Evolutionary conservation across 768 basidiomycete species (phyloP).

Genomic region (Mycena kentingensis): DNA sequence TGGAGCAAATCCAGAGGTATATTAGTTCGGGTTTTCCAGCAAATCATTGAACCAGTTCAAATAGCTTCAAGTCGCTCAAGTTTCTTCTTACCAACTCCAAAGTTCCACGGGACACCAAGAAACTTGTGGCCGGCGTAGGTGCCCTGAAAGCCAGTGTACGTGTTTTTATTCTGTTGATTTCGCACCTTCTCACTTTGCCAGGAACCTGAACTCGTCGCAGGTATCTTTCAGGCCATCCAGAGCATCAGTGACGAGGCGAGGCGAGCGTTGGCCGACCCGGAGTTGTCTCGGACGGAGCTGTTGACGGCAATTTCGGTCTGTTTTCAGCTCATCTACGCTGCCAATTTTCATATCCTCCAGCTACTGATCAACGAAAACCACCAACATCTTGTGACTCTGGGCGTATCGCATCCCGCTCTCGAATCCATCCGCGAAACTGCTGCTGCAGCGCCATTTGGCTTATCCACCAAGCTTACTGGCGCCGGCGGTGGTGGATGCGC

Average conservation of each 20-base stretch:
- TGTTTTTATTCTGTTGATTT: conserved; percentile 15
- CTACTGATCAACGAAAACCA: conserved; percentile 90
- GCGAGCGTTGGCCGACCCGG: conserved; percentile 70
- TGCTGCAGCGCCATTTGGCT: conserved; percentile 56
- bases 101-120: conserved; percentile 92
- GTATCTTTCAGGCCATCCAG: conserved; percentile 80
- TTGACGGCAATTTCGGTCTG: conserved; percentile 71
- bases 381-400: conserved; percentile 75
- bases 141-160: conserved; percentile 64
- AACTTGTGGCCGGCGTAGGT: conserved; percentile 87
- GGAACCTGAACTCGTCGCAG: conserved; percentile 86
- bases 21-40: conserved; percentile 14
- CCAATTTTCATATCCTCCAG: conserved; percentile 41
- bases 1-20: conserved; percentile 86
- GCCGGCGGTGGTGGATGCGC: conserved; percentile 98
- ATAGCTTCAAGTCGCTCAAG: conserved; percentile 85
- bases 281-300: conserved; percentile 65
- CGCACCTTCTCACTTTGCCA: conserved; percentile 31
- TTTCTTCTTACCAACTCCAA: conserved; percentile 94
- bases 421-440: conserved; percentile 82
- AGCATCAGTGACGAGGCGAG: conserved; percentile 82
- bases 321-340: conserved; percentile 21
- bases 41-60: conserved; percentile 14
- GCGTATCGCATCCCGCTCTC: conserved; percentile 87
- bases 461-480: conserved; percentile 95